phyloP scores from a whole-genome alignment of 139 green algal genomes.

The Astrephomene gubernaculifera region DNA sequence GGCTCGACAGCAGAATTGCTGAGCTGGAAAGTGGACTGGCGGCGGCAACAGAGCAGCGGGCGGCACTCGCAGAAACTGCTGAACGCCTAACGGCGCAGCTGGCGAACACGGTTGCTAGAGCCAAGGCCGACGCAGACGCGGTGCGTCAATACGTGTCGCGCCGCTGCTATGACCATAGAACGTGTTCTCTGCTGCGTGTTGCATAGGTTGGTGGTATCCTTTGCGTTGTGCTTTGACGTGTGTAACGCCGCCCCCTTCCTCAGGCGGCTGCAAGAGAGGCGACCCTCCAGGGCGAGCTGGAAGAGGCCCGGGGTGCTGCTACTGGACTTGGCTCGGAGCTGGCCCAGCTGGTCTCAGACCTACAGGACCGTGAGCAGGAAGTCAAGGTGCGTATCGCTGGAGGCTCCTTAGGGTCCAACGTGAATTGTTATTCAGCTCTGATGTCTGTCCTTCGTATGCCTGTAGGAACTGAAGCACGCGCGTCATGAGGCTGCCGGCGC shows the following conservation, averaged over 20 bases:
- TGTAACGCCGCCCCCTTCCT: background rate
- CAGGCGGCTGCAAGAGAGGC: conserved; percentile 9
- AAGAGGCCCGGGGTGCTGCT: background rate
- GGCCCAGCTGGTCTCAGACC: conserved; percentile 14
- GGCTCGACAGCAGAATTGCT: background rate
- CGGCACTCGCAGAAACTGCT: background rate
- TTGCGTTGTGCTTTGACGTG: background rate
- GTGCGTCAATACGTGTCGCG: background rate
- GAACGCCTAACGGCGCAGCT: background rate
- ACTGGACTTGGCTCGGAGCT: conserved; percentile 12
- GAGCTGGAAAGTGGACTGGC: background rate
- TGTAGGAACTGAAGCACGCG: conserved; percentile 29
- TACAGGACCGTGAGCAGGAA: conserved; percentile 23
- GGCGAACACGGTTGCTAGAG: background rate
- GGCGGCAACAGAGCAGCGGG: background rate
- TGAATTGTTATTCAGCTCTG: no score
- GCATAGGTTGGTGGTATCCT: background rate
- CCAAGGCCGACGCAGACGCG: background rate
- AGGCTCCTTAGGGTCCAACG: no score
- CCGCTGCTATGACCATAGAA: no score
- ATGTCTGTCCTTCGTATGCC: no score
- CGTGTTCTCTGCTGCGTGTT: no score
- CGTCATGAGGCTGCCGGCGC: background rate
- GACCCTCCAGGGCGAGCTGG: background rate
- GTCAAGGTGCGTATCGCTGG: conserved; percentile 20